Evolutionary conservation across 768 basidiomycete genomes (phyloP).

Genomic region (Zangia roseola): DNA sequence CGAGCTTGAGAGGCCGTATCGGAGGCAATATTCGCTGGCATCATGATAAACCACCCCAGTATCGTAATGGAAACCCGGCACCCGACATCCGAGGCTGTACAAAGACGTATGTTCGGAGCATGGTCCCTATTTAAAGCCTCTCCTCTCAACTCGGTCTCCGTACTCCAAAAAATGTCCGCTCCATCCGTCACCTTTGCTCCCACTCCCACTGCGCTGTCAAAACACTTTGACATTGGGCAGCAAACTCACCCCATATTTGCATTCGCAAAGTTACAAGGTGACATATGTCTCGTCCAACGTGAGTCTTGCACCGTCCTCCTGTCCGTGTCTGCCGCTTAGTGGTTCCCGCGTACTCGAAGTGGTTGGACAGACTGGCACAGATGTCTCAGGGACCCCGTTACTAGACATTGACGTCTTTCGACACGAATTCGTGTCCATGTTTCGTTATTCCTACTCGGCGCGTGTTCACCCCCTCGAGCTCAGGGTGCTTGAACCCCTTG

Average conservation of each 20-base stretch:
- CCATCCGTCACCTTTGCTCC: slow-evolving; percentile 26
- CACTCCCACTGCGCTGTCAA: slow-evolving; percentile 10
- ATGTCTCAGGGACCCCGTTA: slow-evolving; percentile 11
- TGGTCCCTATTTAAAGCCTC: too few relatives aligned
- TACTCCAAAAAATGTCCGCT: slow-evolving; percentile 1
- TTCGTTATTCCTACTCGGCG: slow-evolving; percentile 52
- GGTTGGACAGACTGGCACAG: slow-evolving; percentile 14
- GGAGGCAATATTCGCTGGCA: background rate
- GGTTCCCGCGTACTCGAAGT: slow-evolving; percentile 3
- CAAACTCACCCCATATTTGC: slow-evolving; percentile 34
- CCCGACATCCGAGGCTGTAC: slow-evolving; percentile 1
- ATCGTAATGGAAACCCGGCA: background rate
- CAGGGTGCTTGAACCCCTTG: slow-evolving; percentile 50
- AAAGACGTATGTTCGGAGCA: background rate
- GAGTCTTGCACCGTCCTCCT: background rate
- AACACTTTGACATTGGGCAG: slow-evolving; percentile 9
- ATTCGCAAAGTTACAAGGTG: slow-evolving; percentile 27
- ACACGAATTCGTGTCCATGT: slow-evolving; percentile 65
- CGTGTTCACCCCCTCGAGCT: slow-evolving; percentile 39
- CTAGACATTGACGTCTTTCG: slow-evolving; percentile 29
- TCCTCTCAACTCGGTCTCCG: too few relatives aligned
- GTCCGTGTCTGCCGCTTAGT: background rate
- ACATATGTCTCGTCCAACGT: slow-evolving; percentile 33
- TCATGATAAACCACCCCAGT: too few relatives aligned
- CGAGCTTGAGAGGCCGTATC: background rate